phyloP scores from a whole-genome alignment of 2,329 filamentous ascomycete species.

The Parastagonospora nodorum region DNA sequence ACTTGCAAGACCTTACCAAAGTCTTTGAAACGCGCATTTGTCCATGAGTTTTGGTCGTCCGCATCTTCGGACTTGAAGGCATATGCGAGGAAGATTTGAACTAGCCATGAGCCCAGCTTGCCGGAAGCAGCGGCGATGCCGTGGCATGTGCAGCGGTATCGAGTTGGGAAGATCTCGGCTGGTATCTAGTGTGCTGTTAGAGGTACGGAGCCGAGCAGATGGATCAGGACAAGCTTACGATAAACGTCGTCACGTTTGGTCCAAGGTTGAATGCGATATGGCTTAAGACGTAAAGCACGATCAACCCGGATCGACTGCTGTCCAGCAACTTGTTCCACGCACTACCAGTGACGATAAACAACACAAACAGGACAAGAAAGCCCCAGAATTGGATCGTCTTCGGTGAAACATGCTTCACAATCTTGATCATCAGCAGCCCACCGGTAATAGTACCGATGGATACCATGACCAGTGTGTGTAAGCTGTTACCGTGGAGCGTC shows the following conservation, averaged over 20 bases:
- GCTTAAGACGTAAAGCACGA: conserved; percentile 39
- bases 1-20: conserved; percentile 40
- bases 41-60: conserved; percentile 21
- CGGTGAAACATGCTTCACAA: conserved; percentile 40
- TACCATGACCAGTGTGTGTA: conserved; percentile 41
- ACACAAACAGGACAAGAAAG: conserved; percentile 34
- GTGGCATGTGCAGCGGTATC: conserved; percentile 60
- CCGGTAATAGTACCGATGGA: conserved; percentile 40
- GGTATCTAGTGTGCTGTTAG: conserved; percentile 55
- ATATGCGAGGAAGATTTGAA: conserved; percentile 47
- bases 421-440: conserved; percentile 39
- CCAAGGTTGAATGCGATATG: conserved; percentile 45
- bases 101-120: conserved; percentile 58
- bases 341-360: conserved; percentile 42
- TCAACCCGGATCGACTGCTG: conserved; percentile 27
- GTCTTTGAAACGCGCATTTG: conserved; percentile 32
- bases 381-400: conserved; percentile 43
- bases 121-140: conserved; percentile 60
- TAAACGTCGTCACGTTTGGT: conserved; percentile 45
- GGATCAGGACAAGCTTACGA: conserved; percentile 31
- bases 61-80: conserved; percentile 26
- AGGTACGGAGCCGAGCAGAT: conserved; percentile 35
- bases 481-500: conserved; percentile 34
- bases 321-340: conserved; percentile 37
- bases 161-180: conserved; percentile 62